phyloP scores from a whole-genome alignment of 768 basidiomycete species.

The Sutorius australiensis region DNA sequence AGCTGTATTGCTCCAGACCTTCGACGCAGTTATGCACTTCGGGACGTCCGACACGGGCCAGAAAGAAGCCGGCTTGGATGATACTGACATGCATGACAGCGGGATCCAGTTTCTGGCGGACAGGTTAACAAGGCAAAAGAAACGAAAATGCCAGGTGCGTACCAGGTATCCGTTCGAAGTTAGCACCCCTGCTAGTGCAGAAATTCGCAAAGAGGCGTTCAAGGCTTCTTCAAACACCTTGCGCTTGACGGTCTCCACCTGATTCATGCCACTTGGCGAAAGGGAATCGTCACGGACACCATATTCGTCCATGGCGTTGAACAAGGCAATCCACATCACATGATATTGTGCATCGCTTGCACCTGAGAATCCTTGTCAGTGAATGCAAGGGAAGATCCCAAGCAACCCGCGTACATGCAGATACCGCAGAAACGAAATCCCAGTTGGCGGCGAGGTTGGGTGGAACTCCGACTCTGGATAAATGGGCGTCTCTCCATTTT shows the following conservation, averaged over 20 bases:
- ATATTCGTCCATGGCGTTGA: constrained; percentile 79
- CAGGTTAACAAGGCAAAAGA: constrained; percentile 10
- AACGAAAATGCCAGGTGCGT: constrained; percentile 15
- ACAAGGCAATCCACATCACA: constrained; percentile 85
- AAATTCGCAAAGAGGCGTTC: constrained; percentile 82
- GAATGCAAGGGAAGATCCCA: not conserved
- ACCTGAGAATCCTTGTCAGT: constrained; percentile 35
- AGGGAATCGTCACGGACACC: constrained; percentile 63
- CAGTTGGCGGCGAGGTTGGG: constrained; percentile 79
- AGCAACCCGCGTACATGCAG: constrained; percentile 44
- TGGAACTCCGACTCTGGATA: constrained; percentile 81
- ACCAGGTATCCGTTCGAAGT: constrained; percentile 87
- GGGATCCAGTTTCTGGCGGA: constrained; percentile 65
- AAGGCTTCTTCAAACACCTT: constrained; percentile 79
- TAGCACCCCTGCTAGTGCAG: constrained; percentile 83
- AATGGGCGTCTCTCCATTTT: constrained; percentile 73
- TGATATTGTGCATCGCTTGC: constrained; percentile 89
- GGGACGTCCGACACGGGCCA: constrained; percentile 77
- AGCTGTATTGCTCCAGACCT: constrained; percentile 84
- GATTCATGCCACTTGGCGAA: constrained; percentile 42
- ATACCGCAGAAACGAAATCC: constrained; percentile 84
- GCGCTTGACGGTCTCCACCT: constrained; percentile 61
- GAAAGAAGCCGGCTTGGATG: constrained; percentile 76
- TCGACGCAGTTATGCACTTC: constrained; percentile 82
- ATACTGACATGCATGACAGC: constrained; percentile 88